phyloP scores from a whole-genome alignment of 257 asterid genomes.

The Nicotiana noctiflora region DNA sequence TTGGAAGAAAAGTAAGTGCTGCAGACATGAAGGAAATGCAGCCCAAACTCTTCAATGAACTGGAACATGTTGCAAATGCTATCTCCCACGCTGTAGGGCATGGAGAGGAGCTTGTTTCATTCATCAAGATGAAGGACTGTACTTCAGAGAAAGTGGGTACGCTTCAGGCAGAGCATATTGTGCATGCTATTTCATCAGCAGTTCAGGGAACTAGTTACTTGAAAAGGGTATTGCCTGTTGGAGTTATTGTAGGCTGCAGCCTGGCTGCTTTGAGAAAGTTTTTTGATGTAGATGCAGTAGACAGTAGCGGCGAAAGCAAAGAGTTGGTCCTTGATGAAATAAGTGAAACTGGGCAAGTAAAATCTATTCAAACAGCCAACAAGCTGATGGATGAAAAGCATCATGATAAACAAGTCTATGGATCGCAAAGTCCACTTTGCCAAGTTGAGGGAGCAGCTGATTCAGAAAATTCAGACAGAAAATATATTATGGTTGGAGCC shows the following conservation, averaged over 20 bases:
- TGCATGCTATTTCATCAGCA: constrained; percentile 55
- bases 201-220: constrained; percentile 56
- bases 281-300: constrained; percentile 45
- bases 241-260: constrained; percentile 79
- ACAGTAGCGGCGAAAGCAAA: constrained; percentile 30
- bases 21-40: constrained; percentile 50
- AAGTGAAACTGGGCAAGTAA: constrained; percentile 18
- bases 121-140: constrained; percentile 18
- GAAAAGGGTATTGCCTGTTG: constrained; percentile 67
- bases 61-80: constrained; percentile 65
- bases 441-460: constrained; percentile 26
- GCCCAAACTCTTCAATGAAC: constrained; percentile 55
- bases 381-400: constrained; percentile 20
- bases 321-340: constrained; percentile 23
- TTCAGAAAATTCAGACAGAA: constrained; percentile 30
- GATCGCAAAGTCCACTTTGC: constrained; percentile 17
- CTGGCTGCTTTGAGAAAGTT: constrained; percentile 70
- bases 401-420: constrained; percentile 12
- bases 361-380: constrained; percentile 20
- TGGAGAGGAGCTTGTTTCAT: constrained; percentile 17
- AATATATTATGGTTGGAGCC: constrained; percentile 64
- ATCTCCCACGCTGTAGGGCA: constrained; percentile 50
- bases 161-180: constrained; percentile 54
- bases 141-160: constrained; percentile 29
- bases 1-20: constrained; percentile 53